Conservation (phyloP, 2,329 filamentous ascomycete species). For the Didymella arachidicola region DNA sequence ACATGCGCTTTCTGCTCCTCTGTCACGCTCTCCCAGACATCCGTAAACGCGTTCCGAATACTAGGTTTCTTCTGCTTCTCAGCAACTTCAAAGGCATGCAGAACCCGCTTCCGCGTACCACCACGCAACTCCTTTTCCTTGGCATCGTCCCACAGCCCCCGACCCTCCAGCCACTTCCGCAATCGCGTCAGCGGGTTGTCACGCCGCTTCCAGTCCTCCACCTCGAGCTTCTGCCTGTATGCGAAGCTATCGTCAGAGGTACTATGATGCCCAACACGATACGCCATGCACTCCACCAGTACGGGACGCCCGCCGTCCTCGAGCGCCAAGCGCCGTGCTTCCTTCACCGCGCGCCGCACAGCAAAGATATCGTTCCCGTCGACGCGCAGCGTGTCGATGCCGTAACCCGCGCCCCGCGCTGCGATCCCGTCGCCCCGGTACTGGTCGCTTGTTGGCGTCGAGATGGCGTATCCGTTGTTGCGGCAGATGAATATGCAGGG, state of each 20-base stretch:
- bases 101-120: slow-evolving; percentile 73
- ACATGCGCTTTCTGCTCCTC: slow-evolving; percentile 81
- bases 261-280: slow-evolving; percentile 97
- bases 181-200: slow-evolving; percentile 88
- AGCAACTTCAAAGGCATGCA: slow-evolving; percentile 84
- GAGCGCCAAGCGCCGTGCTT: slow-evolving; percentile 79
- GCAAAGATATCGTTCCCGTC: slow-evolving; percentile 97
- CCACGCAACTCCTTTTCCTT: slow-evolving; percentile 77
- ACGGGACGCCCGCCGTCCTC: slow-evolving; percentile 82
- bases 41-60: slow-evolving; percentile 78
- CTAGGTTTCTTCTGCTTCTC: slow-evolving; percentile 82
- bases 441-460: slow-evolving; percentile 86
- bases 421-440: slow-evolving; percentile 93
- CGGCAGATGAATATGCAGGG: slow-evolving; percentile 90
- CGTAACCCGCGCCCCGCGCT: slow-evolving; percentile 84
- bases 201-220: slow-evolving; percentile 90
- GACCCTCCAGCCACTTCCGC: slow-evolving; percentile 88
- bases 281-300: slow-evolving; percentile 94
- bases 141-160: slow-evolving; percentile 83
- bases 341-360: slow-evolving; percentile 79
- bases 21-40: slow-evolving; percentile 88
- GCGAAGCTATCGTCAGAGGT: slow-evolving; percentile 97
- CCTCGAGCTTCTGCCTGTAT: slow-evolving; percentile 90
- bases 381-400: slow-evolving; percentile 90
- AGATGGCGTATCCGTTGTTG: slow-evolving; percentile 93